Evolutionary conservation across 2,329 filamentous ascomycete species (phyloP), one percentile per base, ranked within the genome.

Genomic region (Mycocentrospora acerina): DNA sequence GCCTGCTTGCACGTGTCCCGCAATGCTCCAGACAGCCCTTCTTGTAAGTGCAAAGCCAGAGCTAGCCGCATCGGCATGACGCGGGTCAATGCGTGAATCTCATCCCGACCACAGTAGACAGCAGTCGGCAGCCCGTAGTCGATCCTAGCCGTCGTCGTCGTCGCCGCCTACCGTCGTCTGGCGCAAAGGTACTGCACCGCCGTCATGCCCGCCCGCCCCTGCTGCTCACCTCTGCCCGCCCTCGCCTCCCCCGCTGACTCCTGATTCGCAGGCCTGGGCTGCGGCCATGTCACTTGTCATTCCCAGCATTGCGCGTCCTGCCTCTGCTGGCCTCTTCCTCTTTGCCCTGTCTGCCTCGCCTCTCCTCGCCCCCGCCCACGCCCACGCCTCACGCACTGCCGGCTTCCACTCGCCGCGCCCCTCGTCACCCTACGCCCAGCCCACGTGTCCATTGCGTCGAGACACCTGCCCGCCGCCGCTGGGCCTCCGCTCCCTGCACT

Each of bases 211-310:
- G 35, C 37, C n/a, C n/a, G n/a, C n/a, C n/a, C n/a, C n/a, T n/a
- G n/a, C n/a, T n/a, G n/a, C n/a, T n/a, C 18, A 28, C 31, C 32
- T 37, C 31, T 34, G 31, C 22, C n/a, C 34, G 40, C 31, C 36
- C 16, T 39, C 31, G 18, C 31, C 29, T 14, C 24, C 24, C 38
- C 32, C 42, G 49, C 59, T 64, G 44, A 66, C 46, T 37, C 30
- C 30, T 49, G 18, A 44, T 35, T 32, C 34, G 24, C 42, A 63
- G 59, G 53, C 53, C 45, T 61, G 53, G 62, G 62, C 60, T 54
- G 50, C 53, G 60, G 62, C 60, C 64, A 67, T 67, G 64, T 60
- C 60, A 51, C 52, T 59, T 55, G 60, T 61, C 31, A 58, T 62
- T 17, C 47, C 56, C 42, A 57, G 59, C 46, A 54, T 55, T 29